phyloP scores from a whole-genome alignment of 73 alveolate genomes.

The Stentor roeselii region DNA sequence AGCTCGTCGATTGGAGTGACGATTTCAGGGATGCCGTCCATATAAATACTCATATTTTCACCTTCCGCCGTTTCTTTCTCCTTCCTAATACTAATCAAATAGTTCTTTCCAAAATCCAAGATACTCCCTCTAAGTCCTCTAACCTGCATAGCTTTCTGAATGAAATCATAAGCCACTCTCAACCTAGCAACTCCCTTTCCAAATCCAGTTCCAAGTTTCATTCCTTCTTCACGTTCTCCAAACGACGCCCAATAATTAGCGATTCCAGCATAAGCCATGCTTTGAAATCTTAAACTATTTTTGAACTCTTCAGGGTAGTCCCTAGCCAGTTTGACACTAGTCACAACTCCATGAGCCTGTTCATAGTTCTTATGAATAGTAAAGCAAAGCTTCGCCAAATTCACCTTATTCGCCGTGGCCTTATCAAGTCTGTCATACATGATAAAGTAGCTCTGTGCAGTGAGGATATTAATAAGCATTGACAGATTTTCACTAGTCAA shows the following conservation, averaged over 20 bases:
- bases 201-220: slow-evolving; percentile 17
- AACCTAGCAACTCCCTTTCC: slow-evolving; percentile 13
- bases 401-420: slow-evolving; percentile 15
- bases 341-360: not conserved
- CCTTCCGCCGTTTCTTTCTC: slow-evolving; percentile 25
- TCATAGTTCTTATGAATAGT: slow-evolving; percentile 2
- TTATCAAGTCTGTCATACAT: slow-evolving; percentile 24
- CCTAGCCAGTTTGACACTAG: not conserved
- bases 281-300: not conserved
- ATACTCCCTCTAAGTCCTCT: not conserved
- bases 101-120: slow-evolving; percentile 7
- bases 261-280: not conserved
- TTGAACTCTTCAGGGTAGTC: not conserved
- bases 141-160: slow-evolving; percentile 17
- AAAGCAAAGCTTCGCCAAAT: not conserved
- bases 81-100: not conserved
- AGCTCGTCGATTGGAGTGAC: not conserved
- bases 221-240: slow-evolving; percentile 10
- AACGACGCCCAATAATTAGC: slow-evolving; percentile 15
- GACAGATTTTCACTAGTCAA: not conserved
- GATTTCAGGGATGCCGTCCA: slow-evolving; percentile 25
- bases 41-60: slow-evolving; percentile 20
- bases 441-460: slow-evolving; percentile 8
- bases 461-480: not conserved
- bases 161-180: not conserved